These are phyloP conservation scores for Colletotrichum sojae DNA, from an alignment of 2,329 filamentous ascomycete species.

Conservation along the genomic window DNA sequence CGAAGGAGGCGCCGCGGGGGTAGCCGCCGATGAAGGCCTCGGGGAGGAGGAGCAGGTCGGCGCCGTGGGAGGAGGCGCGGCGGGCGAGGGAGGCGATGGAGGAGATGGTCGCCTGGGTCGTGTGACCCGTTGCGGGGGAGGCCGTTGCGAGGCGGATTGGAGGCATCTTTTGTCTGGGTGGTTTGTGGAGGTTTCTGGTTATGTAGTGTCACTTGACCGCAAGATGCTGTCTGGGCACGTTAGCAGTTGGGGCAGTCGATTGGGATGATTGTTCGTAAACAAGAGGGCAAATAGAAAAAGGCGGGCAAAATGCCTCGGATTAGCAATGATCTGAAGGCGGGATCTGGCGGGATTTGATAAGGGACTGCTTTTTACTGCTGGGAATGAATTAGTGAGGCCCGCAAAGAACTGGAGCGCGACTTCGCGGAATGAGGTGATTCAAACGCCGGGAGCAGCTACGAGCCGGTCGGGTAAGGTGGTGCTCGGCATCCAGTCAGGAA, in stretches of 20 bases:
- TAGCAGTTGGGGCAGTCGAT: too few species aligned
- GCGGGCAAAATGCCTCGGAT: too few species aligned
- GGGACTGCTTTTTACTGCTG: too few species aligned
- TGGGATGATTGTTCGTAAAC: too few species aligned
- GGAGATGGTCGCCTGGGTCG: slow-evolving; percentile 72
- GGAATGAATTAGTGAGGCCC: not conserved
- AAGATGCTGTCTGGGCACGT: not conserved
- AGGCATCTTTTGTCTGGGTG: slow-evolving; percentile 25
- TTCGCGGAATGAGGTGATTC: slow-evolving; percentile 16
- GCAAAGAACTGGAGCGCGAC: not conserved
- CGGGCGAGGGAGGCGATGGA: slow-evolving; percentile 75
- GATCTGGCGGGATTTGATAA: slow-evolving; percentile 23
- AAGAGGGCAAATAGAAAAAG: too few species aligned
- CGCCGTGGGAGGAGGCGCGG: slow-evolving; percentile 68
- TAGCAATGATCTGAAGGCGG: not conserved
- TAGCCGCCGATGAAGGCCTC: slow-evolving; percentile 95
- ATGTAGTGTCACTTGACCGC: too few species aligned
- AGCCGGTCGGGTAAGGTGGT: not conserved
- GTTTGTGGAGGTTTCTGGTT: not conserved
- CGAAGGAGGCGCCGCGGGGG: slow-evolving; percentile 85
- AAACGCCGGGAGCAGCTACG: slow-evolving; percentile 9
- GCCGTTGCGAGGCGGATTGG: slow-evolving; percentile 68
- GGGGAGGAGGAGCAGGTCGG: slow-evolving; percentile 86
- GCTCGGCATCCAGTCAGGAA: not conserved
- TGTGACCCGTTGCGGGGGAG: slow-evolving; percentile 66